Evolutionary conservation across 176 grass and related monocot genomes (phyloP).

Genomic region (Puya raimondii): DNA sequence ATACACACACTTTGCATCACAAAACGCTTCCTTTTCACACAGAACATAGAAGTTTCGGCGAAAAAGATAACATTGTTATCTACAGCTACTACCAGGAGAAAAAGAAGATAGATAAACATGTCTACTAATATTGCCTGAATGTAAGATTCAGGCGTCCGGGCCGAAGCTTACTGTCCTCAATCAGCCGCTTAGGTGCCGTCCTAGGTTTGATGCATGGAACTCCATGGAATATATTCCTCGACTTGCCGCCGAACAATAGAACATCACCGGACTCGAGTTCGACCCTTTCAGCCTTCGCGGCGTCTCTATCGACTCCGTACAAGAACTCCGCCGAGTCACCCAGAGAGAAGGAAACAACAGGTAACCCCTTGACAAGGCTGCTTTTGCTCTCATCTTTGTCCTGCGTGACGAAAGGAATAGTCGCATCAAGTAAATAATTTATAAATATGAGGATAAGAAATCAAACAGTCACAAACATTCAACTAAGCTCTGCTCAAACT

Average conservation of each 20-base stretch:
- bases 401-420: constrained; percentile 15
- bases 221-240: constrained; percentile 41
- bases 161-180: constrained; percentile 28
- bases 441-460: neutral
- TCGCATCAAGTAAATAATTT: neutral
- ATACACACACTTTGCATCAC: too few relatives aligned
- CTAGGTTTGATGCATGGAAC: constrained; percentile 21
- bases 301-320: constrained; percentile 30
- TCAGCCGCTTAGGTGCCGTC: constrained; percentile 23
- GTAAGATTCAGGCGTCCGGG: constrained; percentile 56
- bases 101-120: neutral
- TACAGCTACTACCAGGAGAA: neutral
- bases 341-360: constrained; percentile 49
- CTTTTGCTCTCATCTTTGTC: constrained; percentile 37
- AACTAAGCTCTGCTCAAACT: too few relatives aligned
- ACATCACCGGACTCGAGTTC: constrained; percentile 53
- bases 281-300: constrained; percentile 23
- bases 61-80: neutral
- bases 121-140: constrained; percentile 30
- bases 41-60: too few relatives aligned
- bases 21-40: too few relatives aligned
- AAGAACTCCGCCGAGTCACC: constrained; percentile 47
- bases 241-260: constrained; percentile 46
- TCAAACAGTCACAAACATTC: too few relatives aligned
- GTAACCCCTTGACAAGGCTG: constrained; percentile 32